A percentile compares a stretch with the other conserved stretches of the same genome.
Evolutionary conservation across 2,329 filamentous ascomycete species (phyloP).

Genomic region (Xylariaceae sp.): DNA sequence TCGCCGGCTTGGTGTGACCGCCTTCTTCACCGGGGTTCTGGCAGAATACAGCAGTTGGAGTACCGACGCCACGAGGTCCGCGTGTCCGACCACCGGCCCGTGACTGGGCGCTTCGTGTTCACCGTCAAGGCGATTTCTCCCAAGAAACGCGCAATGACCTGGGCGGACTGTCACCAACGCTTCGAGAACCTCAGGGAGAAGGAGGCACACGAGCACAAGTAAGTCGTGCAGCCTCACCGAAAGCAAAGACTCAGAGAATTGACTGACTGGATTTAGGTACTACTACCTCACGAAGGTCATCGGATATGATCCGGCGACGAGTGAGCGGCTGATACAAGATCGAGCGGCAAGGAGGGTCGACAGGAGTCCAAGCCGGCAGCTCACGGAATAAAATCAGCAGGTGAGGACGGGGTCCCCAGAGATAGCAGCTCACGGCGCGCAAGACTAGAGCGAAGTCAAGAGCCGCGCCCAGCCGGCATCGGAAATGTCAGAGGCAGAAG

Average conservation of each 20-base stretch:
- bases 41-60: conserved; percentile 77
- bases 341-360: conserved; percentile 16
- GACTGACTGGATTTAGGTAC: conserved; percentile 32
- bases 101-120: conserved; percentile 76
- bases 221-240: conserved; percentile 31
- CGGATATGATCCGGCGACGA: conserved; percentile 47
- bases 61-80: conserved; percentile 85
- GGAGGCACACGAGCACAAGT: conserved; percentile 71
- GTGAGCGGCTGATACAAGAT: conserved; percentile 38
- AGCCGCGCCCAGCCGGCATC: too few relatives aligned
- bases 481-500: too few relatives aligned
- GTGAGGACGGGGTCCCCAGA: too few relatives aligned
- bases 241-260: background rate
- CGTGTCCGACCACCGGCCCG: conserved; percentile 87
- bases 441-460: too few relatives aligned
- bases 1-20: conserved; percentile 96
- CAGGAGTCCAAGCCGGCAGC: conserved; percentile 12
- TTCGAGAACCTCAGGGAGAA: conserved; percentile 66
- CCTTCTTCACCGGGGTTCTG: conserved; percentile 74
- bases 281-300: conserved; percentile 43
- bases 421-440: too few relatives aligned
- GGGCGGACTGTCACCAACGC: conserved; percentile 66
- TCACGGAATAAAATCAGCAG: conserved; percentile 14
- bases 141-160: conserved; percentile 55
- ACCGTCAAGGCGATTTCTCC: conserved; percentile 75